Evolutionary conservation across 31 red algal species (phyloP).

Genomic region (Porphyra umbilicalis): DNA sequence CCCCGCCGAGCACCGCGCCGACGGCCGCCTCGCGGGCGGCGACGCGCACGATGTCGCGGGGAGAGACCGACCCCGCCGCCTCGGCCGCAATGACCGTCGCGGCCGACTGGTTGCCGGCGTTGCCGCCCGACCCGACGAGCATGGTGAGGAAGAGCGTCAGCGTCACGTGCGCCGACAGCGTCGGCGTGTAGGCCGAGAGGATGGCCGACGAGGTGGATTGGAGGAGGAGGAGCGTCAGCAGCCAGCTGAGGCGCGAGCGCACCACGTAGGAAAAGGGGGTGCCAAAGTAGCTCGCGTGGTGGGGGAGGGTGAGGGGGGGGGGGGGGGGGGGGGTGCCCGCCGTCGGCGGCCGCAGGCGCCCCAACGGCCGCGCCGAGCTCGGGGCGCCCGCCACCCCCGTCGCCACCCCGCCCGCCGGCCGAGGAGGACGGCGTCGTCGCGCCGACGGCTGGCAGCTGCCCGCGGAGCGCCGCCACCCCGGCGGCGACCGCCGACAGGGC

Average conservation of each 20-base stretch:
- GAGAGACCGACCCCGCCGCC: not conserved
- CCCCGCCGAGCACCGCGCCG: not conserved
- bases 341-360: not conserved
- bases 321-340: not conserved
- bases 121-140: conserved; percentile 27
- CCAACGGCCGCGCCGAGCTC: not conserved
- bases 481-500: not conserved
- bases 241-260: conserved; percentile 2
- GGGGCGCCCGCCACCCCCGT: not conserved
- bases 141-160: conserved; percentile 29
- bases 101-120: conserved; percentile 26
- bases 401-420: not conserved
- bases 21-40: conserved; percentile 4
- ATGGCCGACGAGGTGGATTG: conserved; percentile 22
- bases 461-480: not conserved
- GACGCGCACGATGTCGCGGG: not conserved
- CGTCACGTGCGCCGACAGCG: conserved; percentile 8
- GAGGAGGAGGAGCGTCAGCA: conserved; percentile 17
- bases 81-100: conserved; percentile 18
- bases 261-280: not conserved
- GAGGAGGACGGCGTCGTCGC: too few species aligned
- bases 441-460: not conserved
- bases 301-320: not conserved
- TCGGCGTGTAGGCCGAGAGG: not conserved
- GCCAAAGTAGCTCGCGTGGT: conserved; percentile 3